Evolutionary conservation across 768 basidiomycete genomes (phyloP), one percentile per base, ranked within the genome.

Genomic region (Lactarius evosmus): DNA sequence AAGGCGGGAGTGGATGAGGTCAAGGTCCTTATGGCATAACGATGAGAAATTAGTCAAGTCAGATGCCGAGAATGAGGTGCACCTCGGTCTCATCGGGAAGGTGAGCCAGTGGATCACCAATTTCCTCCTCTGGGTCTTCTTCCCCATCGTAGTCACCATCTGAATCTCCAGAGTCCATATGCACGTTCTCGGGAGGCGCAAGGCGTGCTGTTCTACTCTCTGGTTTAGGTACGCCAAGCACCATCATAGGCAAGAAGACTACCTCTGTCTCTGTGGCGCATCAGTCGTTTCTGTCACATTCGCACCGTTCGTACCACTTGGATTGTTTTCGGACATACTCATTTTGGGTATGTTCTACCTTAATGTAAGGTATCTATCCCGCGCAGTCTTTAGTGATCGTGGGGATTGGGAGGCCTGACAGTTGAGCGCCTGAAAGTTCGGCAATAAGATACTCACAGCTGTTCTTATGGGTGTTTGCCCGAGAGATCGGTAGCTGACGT

Each of bases 51-150:
- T 14, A 9, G n/a, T 11, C 14, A 29, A 22, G 8, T 29, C 36
- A 34, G 25, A 56, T 33, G 50, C 55, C 40, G 44, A 9, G 12
- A 41, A n/a, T 9, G 56, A 40, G 33, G 30, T 84, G 67, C 69
- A 92, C 94, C 74, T 93, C 86, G 2, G 89, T 90, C 38, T 95
- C 88, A 63, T 93, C 91, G 2, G 94, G 92, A 66, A 89, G 87
- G 67, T 87, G 87, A 56, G 79, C 85, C 25, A 96, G 76, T 12
- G 89, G 84, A 72, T 95, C 81, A n/a, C 75, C 75, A 34, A 72
- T 66, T 36, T 73, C 73, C 12, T 66, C 71, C 29, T 72, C 72
- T 9, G 69, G 71, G 17, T 71, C 73, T 22, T 72, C 72, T 7
- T 73, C 85, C 22, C 74, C 86, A 3, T 82, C 85, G 54, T 86